A percentile compares a stretch with the other conserved stretches of the same genome.
Evolutionary conservation across 257 asterid genomes (phyloP).

Genomic region (Jacaranda mimosifolia): DNA sequence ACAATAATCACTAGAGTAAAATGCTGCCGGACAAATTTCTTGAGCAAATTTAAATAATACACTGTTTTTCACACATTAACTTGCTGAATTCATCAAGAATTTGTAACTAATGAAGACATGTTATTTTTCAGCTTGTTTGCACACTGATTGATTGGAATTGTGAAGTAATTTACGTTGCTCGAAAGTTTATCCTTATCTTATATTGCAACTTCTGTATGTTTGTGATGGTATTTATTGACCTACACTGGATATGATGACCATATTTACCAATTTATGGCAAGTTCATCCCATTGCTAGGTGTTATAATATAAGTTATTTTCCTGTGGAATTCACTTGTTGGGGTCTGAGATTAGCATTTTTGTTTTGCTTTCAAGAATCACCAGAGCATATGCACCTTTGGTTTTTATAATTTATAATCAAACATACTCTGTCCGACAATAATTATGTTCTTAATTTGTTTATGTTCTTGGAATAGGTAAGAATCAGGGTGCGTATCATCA

Average conservation of each 20-base stretch:
- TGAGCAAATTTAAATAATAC: background rate
- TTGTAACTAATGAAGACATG: background rate
- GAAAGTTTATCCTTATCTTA: background rate
- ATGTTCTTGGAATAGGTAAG: conserved; percentile 24
- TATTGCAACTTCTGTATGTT: background rate
- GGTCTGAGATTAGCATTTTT: background rate
- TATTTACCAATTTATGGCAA: background rate
- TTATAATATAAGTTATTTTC: background rate
- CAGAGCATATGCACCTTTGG: background rate
- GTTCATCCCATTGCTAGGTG: background rate
- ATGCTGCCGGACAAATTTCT: background rate
- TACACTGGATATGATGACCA: background rate
- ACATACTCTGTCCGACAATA: background rate
- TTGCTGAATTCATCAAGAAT: background rate
- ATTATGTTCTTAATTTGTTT: conserved; percentile 28
- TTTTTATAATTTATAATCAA: background rate
- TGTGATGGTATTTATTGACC: background rate
- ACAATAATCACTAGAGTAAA: background rate
- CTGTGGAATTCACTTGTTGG: background rate
- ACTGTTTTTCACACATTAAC: background rate
- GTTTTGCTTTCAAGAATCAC: background rate
- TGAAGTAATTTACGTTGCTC: background rate
- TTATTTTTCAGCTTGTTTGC: background rate
- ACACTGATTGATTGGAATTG: background rate
- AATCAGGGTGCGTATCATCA: background rate